Evolutionary conservation across 768 basidiomycete species (phyloP), one percentile per base, ranked within the genome.

Genomic region (Sporobolomyces roseus): DNA sequence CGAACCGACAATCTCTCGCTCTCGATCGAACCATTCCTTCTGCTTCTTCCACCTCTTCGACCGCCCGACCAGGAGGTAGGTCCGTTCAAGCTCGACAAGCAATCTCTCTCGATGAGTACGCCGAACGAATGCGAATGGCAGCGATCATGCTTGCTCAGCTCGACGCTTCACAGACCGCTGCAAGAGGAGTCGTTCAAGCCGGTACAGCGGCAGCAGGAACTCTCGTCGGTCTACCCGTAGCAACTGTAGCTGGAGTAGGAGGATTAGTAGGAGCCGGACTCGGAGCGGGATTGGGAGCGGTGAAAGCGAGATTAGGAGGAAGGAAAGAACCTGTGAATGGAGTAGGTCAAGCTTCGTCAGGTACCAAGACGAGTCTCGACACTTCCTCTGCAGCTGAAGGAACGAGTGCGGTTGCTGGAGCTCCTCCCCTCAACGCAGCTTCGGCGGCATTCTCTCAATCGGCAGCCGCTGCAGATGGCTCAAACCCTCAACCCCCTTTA

Each of bases 141-240:
- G 96, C 96, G 14, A 88, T 98, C 70, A 97, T 99, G 96, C 86
- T 99, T 33, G 87, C 96, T 2, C 96, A 99, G 79, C 83, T 99
- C 54, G 96, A 93, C 75, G 87, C 91, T 1, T 80, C 79, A 5
- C 75, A 79, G 38, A 76, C 78, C 6, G 75, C 77, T 1, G 62
- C 75, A 35, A 75, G 76, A 13, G 77, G 70, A 3, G 75, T 76
- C 46, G 72, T 68, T 36, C 50, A 68, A 3, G 73, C 74, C 4
- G 74, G 75, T 1, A 69, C 67, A 2, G 72, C 72, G 29, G 75
- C 70, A 0, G 75, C 74, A 0, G 75, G 74, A 5, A 73, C 74
- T 7, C 65, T 75, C 21, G 75, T 76, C n/a, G 65, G 63, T 10
- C 38, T 75, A 6, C 74, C 74, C 2, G 72, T 75, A 45, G 68